Conservation (phyloP, 83 land plant genomes). For the Picea abies region DNA sequence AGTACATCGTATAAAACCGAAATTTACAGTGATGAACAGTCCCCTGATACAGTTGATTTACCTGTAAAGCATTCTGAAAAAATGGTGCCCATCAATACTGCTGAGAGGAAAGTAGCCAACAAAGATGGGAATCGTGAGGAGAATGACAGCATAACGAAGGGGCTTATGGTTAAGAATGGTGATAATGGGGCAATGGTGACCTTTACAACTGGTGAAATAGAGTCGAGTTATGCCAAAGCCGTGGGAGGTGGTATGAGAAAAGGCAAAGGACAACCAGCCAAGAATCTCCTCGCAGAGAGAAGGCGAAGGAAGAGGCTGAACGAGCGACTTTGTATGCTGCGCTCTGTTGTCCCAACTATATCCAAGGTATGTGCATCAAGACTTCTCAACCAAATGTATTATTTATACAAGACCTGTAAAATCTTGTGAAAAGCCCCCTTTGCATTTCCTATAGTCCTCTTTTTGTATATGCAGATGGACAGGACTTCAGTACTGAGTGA, state of each 20-base stretch:
- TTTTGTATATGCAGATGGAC: too few species aligned
- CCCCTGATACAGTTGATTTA: neutral
- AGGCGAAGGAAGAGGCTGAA: slow-evolving; percentile 69
- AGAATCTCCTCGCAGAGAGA: slow-evolving; percentile 84
- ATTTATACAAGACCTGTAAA: neutral
- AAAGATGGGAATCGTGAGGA: neutral
- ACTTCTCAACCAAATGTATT: neutral
- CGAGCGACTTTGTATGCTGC: slow-evolving; percentile 58
- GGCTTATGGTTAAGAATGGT: neutral
- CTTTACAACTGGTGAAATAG: neutral
- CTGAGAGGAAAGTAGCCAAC: neutral
- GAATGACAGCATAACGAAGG: neutral
- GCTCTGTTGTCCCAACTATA: slow-evolving; percentile 80
- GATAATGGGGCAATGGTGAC: neutral
- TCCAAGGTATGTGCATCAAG: slow-evolving; percentile 45
- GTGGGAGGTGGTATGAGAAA: neutral
- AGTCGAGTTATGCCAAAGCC: neutral
- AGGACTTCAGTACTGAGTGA: slow-evolving; percentile 59
- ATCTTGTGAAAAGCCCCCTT: neutral
- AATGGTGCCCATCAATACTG: neutral
- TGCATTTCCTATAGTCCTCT: too few species aligned
- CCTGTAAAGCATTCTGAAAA: neutral
- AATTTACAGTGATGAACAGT: neutral
- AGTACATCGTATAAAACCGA: neutral
- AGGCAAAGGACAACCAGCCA: slow-evolving; percentile 27